Percentiles rank a stretch among this genome's conserved stretches.
phyloP scores from a whole-genome alignment of 495 filamentous ascomycete genomes.

The Halenospora varia region DNA sequence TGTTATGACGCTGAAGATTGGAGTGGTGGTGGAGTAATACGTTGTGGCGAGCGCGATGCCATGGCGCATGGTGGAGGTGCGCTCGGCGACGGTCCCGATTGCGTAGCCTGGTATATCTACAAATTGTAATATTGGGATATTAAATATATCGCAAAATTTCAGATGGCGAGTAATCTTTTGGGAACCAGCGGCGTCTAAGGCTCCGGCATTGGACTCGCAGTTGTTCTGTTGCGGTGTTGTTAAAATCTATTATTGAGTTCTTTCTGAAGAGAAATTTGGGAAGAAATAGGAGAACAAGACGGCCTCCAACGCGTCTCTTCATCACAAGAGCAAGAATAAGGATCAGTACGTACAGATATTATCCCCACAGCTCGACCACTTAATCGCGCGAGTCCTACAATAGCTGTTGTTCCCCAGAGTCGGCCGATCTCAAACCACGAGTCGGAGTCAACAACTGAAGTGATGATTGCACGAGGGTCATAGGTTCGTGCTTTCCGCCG shows the following conservation, averaged over 20 bases:
- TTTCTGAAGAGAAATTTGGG: too few relatives aligned
- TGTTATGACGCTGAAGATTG: conserved; percentile 56
- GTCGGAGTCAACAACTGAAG: conserved; percentile 46
- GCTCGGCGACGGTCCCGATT: conserved; percentile 57
- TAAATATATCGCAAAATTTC: conserved; percentile 62
- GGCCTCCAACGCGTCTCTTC: too few relatives aligned
- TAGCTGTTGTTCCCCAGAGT: conserved; percentile 58
- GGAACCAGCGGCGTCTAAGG: conserved; percentile 53
- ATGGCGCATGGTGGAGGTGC: conserved; percentile 59
- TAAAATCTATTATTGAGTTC: too few relatives aligned
- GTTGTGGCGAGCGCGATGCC: conserved; percentile 54
- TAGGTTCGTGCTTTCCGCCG: conserved; percentile 57
- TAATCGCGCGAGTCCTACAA: conserved; percentile 53
- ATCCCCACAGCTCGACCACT: conserved; percentile 54
- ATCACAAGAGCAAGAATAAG: too few relatives aligned
- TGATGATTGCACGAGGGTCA: conserved; percentile 51
- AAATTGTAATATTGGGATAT: conserved; percentile 58
- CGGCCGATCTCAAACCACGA: conserved; percentile 62
- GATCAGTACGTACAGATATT: too few relatives aligned
- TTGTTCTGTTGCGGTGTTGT: too few relatives aligned
- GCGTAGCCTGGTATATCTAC: conserved; percentile 60
- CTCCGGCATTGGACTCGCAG: too few relatives aligned
- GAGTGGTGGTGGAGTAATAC: conserved; percentile 55
- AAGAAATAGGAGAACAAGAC: too few relatives aligned
- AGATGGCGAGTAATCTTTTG: conserved; percentile 55